phyloP scores from a whole-genome alignment of 2,329 filamentous ascomycete species.

The Colletotrichum liaoningense region DNA sequence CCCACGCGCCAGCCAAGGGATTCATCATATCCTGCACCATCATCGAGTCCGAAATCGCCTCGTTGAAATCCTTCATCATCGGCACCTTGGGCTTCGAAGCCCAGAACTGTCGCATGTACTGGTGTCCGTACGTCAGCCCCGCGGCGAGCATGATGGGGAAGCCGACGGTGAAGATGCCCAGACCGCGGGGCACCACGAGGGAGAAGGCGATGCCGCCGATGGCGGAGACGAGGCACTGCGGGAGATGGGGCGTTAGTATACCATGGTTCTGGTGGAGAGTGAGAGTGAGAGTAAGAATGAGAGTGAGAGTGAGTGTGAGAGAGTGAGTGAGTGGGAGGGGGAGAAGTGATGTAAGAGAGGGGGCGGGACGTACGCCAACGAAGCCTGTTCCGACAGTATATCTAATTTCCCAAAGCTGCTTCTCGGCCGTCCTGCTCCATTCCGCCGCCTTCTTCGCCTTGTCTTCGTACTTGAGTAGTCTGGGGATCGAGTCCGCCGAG shows the following conservation, averaged over 20 bases:
- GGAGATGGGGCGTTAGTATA: neutral
- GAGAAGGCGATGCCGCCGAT: conserved; percentile 34
- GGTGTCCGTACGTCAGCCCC: conserved; percentile 32
- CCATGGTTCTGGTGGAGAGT: neutral
- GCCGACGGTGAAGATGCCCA: conserved; percentile 21
- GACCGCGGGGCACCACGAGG: conserved; percentile 30
- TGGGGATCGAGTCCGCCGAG: conserved; percentile 41
- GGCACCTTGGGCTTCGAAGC: conserved; percentile 43
- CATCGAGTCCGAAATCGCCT: conserved; percentile 42
- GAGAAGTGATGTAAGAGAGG: neutral
- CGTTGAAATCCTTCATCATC: conserved; percentile 44
- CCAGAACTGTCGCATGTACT: conserved; percentile 45
- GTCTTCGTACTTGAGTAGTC: conserved; percentile 43
- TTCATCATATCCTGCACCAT: conserved; percentile 37
- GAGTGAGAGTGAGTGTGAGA: neutral
- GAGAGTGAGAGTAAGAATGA: too few species aligned
- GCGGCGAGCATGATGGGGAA: conserved; percentile 39
- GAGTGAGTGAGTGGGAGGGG: neutral
- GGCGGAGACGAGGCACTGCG: conserved; percentile 38
- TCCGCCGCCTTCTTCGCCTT: conserved; percentile 44
- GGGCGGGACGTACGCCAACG: conserved; percentile 36
- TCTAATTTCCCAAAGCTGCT: conserved; percentile 42
- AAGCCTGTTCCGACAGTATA: conserved; percentile 44
- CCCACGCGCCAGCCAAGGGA: conserved; percentile 38
- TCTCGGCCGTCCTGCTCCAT: conserved; percentile 43